Evolutionary conservation across 2,329 filamentous ascomycete genomes (phyloP), one percentile per base, ranked within the genome.

Genomic region (Pestalotiopsis sp.): DNA sequence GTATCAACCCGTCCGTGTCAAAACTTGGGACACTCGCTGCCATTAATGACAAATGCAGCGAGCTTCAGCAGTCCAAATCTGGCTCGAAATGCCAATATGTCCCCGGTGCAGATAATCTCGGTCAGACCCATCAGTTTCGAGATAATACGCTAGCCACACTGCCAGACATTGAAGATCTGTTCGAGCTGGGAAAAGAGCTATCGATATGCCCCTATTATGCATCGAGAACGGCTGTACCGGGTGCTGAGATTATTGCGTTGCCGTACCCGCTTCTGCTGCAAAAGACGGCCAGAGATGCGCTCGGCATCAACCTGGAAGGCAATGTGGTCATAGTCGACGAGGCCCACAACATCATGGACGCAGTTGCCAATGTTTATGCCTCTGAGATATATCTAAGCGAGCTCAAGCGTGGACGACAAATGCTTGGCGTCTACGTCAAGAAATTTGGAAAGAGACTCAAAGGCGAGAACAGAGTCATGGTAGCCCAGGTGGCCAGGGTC

Each of bases 281-380:
- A 75, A 92, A 91, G 73, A 92, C 90, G 3, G 94, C 96, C 0
- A 86, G 96, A 62, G 94, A 98, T 69, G 94, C 96, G 0, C 84
- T 99, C 0, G 91, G 92, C 0, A 89, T 99, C 57, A 95, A 92
- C 26, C 80, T 99, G 9, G 94, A 97, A 73, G 89, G 90, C 4
- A 96, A 97, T 75, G 85, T 99, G 0, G 90, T 99, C n/a, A 92
- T 99, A 30, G 93, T 99, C 61, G 96, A 99, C 73, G 96, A 99
- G 82, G 96, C 96, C 0, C 96, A 99, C 77, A 99, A 99, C 75
- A 88, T 99, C 65, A 97, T 98, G 91, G 94, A 98, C 77, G 94
- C 95, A 0, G 93, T 99, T 59, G 88, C 93, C 17, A 91, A 90
- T 59, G 96, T 97, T 40, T 90, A 98, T 77, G 94, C 94, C 0